Conservation (phyloP, 139 green algal genomes). For the Mychonastes homosphaera region DNA sequence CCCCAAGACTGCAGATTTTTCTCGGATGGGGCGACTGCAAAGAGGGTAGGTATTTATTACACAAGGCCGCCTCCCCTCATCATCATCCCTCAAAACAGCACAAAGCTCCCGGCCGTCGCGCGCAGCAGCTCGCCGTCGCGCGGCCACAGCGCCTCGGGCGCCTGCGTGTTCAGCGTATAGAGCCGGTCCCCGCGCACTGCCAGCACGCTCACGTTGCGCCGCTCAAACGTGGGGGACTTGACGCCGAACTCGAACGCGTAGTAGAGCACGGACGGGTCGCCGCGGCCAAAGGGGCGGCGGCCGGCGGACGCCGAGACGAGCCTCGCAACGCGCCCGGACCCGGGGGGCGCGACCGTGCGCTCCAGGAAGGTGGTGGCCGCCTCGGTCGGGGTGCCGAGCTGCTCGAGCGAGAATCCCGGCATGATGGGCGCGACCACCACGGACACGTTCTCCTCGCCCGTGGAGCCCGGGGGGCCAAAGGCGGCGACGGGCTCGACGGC, state of each 20-base stretch:
- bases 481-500: slow-evolving; percentile 62
- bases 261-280: slow-evolving; percentile 9
- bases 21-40: no score
- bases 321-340: slow-evolving; percentile 29
- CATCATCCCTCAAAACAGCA: no score
- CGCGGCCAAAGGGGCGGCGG: neutral
- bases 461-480: slow-evolving; percentile 66
- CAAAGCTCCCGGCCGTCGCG: slow-evolving; percentile 24
- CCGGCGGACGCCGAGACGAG: slow-evolving; percentile 33
- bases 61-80: no score
- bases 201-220: slow-evolving; percentile 76
- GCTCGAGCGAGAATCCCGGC: slow-evolving; percentile 55
- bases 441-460: slow-evolving; percentile 81
- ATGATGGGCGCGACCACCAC: slow-evolving; percentile 76
- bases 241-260: slow-evolving; percentile 66
- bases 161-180: slow-evolving; percentile 71
- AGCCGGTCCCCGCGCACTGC: slow-evolving; percentile 40
- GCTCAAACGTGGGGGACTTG: slow-evolving; percentile 36
- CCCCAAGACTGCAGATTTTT: no score
- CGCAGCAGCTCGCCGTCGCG: slow-evolving; percentile 14
- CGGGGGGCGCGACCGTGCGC: slow-evolving; percentile 38
- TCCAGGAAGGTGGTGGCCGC: slow-evolving; percentile 46
- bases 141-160: slow-evolving; percentile 39
- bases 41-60: no score
- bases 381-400: slow-evolving; percentile 41